Base-by-base conservation (phyloP, 192 early-diverging fungal species). In the Podila epicladia region DNA sequence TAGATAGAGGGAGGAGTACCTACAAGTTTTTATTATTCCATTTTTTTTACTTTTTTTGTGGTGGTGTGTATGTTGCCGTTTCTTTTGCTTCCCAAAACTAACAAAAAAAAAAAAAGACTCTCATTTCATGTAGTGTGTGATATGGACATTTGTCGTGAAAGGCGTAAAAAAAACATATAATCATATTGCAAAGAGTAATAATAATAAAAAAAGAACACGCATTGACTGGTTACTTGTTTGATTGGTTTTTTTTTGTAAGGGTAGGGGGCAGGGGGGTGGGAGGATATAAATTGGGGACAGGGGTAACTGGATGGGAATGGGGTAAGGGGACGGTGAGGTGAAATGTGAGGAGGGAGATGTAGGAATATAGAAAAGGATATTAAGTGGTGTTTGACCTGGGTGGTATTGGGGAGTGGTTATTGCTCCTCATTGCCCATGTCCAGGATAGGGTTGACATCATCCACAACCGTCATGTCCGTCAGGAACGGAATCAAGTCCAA, bases 401-500 rank as follows among this genome's bases (percentile, higher is more conserved):
- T 5, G 22, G 29, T 3, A 24, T 9, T 37, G 22, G 53, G 3
- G 5, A 45, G 41, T 2, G 7, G 53, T 17, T 55, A 55, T 68
- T 77, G 84, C 57, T 78, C 84, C 65, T 82, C 80, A 57, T 82
- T 85, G 33, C 72, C 71, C 74, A 72, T 89, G 65, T 92, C 91
- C 75, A 99, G 84, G 28, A 97, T 94, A 31, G 89, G 85, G 35
- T 88, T 92, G 61, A 99, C 96, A 76, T 99, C 91, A 62, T 96
- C 94, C n/a, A 97, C 94, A n/a, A 82, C 78, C 35, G 93, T 95
- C 73, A 99, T 80, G 69, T 99, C 97, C 74, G 94, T 94, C 63
- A 99, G 82, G 84, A 99, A 98, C 32, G 95, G 95, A 58, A 98
- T 93, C 63, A 99, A 87, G 80, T 99, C 97, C 66, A 93, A 85